Base-by-base conservation (phyloP, 805 yeast genomes). In the Tetrapisispora fleetii region DNA sequence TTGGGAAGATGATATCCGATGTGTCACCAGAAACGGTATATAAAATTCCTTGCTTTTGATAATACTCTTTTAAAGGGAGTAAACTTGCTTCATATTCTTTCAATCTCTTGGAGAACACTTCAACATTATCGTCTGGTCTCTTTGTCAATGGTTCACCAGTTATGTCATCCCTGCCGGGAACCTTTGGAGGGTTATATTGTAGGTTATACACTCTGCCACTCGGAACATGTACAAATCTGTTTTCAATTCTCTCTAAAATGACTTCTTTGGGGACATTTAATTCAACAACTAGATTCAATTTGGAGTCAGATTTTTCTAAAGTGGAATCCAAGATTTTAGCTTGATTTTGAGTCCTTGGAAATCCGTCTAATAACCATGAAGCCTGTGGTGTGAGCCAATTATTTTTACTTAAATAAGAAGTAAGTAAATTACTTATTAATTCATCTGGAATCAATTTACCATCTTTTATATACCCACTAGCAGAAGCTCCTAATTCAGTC, bases 181-280 rank as follows among this genome's bases (percentile, higher is more conserved):
- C 75, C 58, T 83, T 83, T 9, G 98, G 98, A 7, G 97, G 96
- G 58, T 85, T 89, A 66, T 88, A 90, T 48, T 86, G 80, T 53
- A 85, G 63, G 63, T 86, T 91, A 64, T 90, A 90, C 2, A 89
- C 83, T 54, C 97, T 71, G 0, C 97, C 97, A 46, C 95, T 85
- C 0, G 85, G 79, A 14, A 74, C 62, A 65, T 90, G 97, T 38
- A 89, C 83, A 82, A 86, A 88, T 55, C 97, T 69, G 52, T 86
- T 84, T 57, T 83, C 85, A 19, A 91, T 87, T 60, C 98, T 74
- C 35, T 82, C 82, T 24, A 89, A 65, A 27, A 90, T 90, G 6
- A 84, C 85, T n/a, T 73, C 72, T 48, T 83, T 83, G n/a, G 95
- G 95, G 7, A 91, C 97, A 50, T 83, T 81, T 41, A 90, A 68